A percentile compares a stretch with the other conserved stretches of the same genome.
These are phyloP conservation scores for Medicago lupulina DNA, from an alignment of 306 rosid genomes.

Conservation along the genomic window DNA sequence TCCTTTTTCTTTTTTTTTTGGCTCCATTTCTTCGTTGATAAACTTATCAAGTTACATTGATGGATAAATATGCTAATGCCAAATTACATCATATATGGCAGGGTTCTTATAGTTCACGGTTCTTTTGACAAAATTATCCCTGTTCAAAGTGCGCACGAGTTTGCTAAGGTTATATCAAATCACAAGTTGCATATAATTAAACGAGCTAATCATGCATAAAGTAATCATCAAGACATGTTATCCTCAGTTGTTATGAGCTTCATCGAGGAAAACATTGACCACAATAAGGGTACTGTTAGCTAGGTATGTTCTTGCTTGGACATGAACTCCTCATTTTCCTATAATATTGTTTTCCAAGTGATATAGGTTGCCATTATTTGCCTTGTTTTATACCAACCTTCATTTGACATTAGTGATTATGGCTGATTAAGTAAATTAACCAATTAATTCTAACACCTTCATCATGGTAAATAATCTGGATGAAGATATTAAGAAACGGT, in stretches of 20 bases:
- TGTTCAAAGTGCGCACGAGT: too few species aligned
- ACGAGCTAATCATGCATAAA: constrained; percentile 61
- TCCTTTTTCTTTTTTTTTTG: too few species aligned
- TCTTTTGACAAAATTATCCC: too few species aligned
- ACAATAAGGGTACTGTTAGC: constrained; percentile 43
- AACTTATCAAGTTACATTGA: too few species aligned
- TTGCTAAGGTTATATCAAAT: too few species aligned
- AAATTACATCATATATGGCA: too few species aligned
- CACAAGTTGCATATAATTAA: too few species aligned
- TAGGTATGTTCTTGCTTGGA: constrained; percentile 41
- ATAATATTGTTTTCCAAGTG: not conserved
- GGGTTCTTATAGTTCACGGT: too few species aligned
- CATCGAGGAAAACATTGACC: constrained; percentile 49
- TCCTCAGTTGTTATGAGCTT: constrained; percentile 52
- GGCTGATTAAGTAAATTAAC: not conserved
- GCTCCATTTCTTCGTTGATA: too few species aligned
- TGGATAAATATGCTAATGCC: too few species aligned
- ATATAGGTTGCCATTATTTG: not conserved
- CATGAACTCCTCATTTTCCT: not conserved
- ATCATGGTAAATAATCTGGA: not conserved
- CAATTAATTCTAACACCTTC: not conserved
- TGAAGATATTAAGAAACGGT: too few species aligned
- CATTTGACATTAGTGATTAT: not conserved
- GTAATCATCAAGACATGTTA: constrained; percentile 57
- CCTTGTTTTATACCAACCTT: not conserved